Evolutionary conservation across 495 filamentous ascomycete genomes (phyloP).

Genomic region (Xylaria acuta): DNA sequence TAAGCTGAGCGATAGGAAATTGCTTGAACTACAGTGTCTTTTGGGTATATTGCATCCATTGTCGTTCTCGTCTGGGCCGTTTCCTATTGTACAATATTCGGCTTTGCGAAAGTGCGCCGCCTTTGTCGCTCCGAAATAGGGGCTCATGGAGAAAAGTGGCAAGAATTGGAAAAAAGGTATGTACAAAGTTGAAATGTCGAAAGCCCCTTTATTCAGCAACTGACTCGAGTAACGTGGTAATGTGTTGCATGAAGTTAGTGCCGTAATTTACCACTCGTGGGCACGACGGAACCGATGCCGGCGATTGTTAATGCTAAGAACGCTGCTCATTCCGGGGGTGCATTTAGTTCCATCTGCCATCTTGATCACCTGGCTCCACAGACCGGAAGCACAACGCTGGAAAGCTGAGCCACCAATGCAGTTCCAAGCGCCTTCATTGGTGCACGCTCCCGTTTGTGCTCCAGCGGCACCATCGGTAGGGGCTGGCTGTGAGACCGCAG

Average conservation of each 20-base stretch:
- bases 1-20: constrained; percentile 1
- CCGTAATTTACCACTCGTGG: constrained; percentile 7
- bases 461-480: constrained; percentile 28
- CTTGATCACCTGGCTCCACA: constrained; percentile 60
- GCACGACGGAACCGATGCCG: constrained; percentile 10
- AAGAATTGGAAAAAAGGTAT: background rate
- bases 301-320: constrained; percentile 45
- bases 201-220: background rate
- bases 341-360: constrained; percentile 68
- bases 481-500: constrained; percentile 30
- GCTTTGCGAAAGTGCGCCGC: background rate
- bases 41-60: background rate
- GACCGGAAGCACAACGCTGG: constrained; percentile 69
- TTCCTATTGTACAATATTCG: background rate
- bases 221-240: background rate
- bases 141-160: background rate
- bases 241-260: background rate
- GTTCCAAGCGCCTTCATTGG: constrained; percentile 65
- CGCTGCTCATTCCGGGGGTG: constrained; percentile 54
- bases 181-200: constrained; percentile 2
- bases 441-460: constrained; percentile 49
- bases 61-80: background rate
- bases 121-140: background rate
- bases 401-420: constrained; percentile 66
- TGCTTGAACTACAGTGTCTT: background rate